Conservation (phyloP, 2,329 filamentous ascomycete species). For the Chlorencoelia australis region DNA sequence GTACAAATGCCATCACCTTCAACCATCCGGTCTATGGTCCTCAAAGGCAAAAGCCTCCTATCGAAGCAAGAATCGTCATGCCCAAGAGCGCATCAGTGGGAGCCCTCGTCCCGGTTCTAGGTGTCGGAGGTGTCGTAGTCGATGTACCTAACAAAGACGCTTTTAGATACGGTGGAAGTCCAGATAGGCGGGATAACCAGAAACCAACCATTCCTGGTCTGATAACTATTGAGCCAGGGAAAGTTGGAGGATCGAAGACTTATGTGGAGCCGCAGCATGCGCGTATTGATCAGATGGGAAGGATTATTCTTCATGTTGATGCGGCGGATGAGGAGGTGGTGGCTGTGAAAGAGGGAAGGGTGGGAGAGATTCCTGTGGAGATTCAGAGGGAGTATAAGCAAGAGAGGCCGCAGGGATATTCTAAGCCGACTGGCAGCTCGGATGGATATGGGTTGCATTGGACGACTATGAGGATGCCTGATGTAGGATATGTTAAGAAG, state of each 20-base stretch:
- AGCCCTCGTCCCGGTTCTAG: conserved; percentile 14
- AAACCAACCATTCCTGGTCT: conserved; percentile 12
- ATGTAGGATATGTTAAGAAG: too few species aligned
- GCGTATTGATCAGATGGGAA: conserved; percentile 22
- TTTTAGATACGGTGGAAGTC: neutral
- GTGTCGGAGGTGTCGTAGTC: conserved; percentile 26
- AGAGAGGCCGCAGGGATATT: too few species aligned
- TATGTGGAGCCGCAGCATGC: conserved; percentile 22
- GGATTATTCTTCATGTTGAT: conserved; percentile 17
- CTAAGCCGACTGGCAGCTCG: too few species aligned
- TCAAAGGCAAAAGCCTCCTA: conserved; percentile 39
- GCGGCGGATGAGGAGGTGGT: conserved; percentile 20
- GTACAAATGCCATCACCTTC: conserved; percentile 41
- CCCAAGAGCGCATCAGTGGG: conserved; percentile 30
- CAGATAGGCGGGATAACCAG: neutral
- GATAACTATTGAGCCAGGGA: conserved; percentile 20
- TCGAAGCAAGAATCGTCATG: conserved; percentile 47
- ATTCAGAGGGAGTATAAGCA: neutral
- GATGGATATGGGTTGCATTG: too few species aligned
- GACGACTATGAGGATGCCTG: too few species aligned
- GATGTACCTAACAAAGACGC: conserved; percentile 13
- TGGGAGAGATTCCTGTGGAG: conserved; percentile 11
- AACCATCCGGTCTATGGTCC: conserved; percentile 54
- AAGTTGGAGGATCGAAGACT: conserved; percentile 24
- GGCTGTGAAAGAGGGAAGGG: conserved; percentile 21